Conservation (phyloP, 129 eudicot genomes). For the Tanacetum coccineum region DNA sequence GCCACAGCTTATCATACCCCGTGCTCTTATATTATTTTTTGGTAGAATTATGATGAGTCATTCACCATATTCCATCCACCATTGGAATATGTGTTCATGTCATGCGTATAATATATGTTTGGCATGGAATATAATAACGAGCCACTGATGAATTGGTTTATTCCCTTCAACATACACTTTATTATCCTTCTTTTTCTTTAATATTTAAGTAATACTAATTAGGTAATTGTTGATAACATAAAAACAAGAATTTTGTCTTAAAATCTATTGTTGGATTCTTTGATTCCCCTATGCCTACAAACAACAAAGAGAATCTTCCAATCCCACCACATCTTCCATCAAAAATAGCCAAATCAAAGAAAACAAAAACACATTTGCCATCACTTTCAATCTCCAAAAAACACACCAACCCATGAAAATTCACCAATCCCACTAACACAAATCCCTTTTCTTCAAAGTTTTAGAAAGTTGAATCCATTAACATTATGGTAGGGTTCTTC, state of each 20-base stretch:
- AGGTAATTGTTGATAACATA: constrained; percentile 45
- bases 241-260: constrained; percentile 52
- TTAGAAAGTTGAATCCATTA: constrained; percentile 63
- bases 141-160: constrained; percentile 36
- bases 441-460: constrained; percentile 39
- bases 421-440: constrained; percentile 44
- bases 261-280: constrained; percentile 87
- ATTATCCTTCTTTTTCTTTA: constrained; percentile 23
- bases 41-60: not conserved
- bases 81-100: constrained; percentile 2
- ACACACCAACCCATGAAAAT: constrained; percentile 43
- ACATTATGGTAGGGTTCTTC: constrained; percentile 66
- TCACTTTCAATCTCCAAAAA: constrained; percentile 52
- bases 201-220: constrained; percentile 16
- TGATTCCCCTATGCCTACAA: constrained; percentile 80
- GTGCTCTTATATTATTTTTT: no score
- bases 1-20: no score
- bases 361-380: constrained; percentile 31
- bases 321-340: constrained; percentile 57
- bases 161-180: constrained; percentile 13
- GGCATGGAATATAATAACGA: constrained; percentile 24
- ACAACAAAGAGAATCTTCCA: constrained; percentile 86
- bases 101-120: constrained; percentile 20
- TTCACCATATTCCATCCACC: constrained; percentile 5
- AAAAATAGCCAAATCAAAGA: constrained; percentile 28